Base-by-base conservation (phyloP, 73 alveolate species). In the Paramecium pentaurelia region DNA sequence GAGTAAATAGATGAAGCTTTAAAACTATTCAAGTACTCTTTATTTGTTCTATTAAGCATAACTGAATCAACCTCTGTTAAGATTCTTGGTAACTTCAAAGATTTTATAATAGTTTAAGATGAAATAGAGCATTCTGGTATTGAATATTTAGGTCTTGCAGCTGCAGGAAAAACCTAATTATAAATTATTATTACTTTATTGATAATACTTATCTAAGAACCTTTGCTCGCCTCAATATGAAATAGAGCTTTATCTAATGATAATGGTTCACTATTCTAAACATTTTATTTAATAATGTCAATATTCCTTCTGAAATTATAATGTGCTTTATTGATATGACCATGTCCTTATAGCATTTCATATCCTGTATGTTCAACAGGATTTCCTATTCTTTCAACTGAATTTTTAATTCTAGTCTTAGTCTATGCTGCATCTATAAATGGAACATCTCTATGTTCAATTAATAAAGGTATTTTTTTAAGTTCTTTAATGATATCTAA, bases 31-130 rank as follows among this genome's bases (percentile, higher is more conserved):
- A 64, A 34, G 22, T 64, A 64, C 7, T 64, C 84, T 30, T 64
- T 11, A 34, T 64, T 64, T 32, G 84, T 64, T 27, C 84, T 28
- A 64, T 64, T 64, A 10, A 64, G 84, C 84, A 64, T 64, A 3
- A 64, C 84, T 2, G 84, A 64, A 64, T 80, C 91, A n/a, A 80
- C 91, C 8, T 80, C 71, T 11, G 91, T 80, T 47, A 80, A 80
- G 22, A 80, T 45, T 47, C 49, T 80, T 7, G 91, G 91, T 6
- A 80, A 9, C 58, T 47, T 80, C 14, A 80, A 28, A n/a, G 91
- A 80, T 47, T 80, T 80, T 22, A 80, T 80, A 8, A 80, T 12
- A 0, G 58, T 32, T 44, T 40, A 32, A 9, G 71, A 27, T 22
- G 91, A 47, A 2, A 80, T 40, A 22, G 91, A 80, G 30, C 73